Evolutionary conservation across 2,329 filamentous ascomycete species (phyloP).

Genomic region (Aspergillus hortae): DNA sequence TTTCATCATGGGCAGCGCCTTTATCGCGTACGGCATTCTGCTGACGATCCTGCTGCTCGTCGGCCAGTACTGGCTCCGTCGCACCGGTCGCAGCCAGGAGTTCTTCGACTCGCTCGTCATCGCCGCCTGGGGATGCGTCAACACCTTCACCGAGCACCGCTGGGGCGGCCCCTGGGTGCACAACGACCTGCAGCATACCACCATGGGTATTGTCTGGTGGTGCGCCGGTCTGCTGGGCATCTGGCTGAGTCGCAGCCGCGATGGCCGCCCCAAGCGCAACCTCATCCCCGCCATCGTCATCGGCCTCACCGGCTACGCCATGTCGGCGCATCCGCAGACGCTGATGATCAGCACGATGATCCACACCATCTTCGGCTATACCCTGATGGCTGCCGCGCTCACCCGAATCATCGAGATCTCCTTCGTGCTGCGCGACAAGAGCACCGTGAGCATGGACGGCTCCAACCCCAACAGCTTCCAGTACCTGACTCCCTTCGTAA

Average conservation of each 20-base stretch:
- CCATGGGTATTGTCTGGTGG: constrained; percentile 99
- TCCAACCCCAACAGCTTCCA: constrained; percentile 70
- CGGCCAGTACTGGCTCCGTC: constrained; percentile 80
- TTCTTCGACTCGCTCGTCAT: constrained; percentile 94
- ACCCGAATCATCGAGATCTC: constrained; percentile 86
- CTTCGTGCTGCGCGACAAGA: constrained; percentile 75
- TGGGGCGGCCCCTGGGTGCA: constrained; percentile 87
- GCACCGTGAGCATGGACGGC: constrained; percentile 63
- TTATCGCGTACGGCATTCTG: constrained; percentile 88
- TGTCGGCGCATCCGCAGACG: constrained; percentile 86
- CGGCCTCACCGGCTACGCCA: constrained; percentile 87
- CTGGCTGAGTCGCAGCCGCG: constrained; percentile 81
- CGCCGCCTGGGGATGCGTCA: constrained; percentile 91
- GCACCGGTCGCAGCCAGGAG: constrained; percentile 83
- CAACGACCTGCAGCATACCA: constrained; percentile 96
- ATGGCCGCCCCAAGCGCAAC: constrained; percentile 85
- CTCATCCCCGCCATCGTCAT: constrained; percentile 90
- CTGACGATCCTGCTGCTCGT: constrained; percentile 82
- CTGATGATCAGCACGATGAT: constrained; percentile 81
- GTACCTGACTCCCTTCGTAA: constrained; percentile 66
- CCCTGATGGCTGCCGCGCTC: constrained; percentile 83
- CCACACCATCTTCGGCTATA: constrained; percentile 88
- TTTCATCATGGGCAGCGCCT: constrained; percentile 98
- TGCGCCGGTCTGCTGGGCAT: constrained; percentile 84
- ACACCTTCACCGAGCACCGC: constrained; percentile 95